Evolutionary conservation across 2,329 filamentous ascomycete species (phyloP).

Genomic region (Cytospora mali): DNA sequence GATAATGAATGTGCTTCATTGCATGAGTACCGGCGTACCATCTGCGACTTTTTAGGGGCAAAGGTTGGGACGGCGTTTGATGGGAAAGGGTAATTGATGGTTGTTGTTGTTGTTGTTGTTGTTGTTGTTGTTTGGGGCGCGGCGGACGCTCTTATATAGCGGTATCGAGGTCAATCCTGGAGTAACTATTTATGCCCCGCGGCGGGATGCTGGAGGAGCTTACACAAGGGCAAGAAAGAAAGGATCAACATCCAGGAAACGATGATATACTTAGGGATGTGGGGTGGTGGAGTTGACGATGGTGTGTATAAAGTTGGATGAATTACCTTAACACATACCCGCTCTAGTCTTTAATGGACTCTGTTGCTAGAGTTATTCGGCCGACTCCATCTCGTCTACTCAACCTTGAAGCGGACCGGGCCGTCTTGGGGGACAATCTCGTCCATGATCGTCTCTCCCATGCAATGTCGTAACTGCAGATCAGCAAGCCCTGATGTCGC

Average conservation of each 20-base stretch:
- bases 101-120: no score
- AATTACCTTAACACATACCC: constrained; percentile 23
- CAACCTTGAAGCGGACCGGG: no score
- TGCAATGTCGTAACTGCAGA: no score
- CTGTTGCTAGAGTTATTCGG: no score
- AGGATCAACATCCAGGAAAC: background rate
- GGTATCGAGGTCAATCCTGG: background rate
- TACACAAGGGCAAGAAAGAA: background rate
- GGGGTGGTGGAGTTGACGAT: background rate
- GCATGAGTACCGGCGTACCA: constrained; percentile 26
- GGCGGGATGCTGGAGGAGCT: background rate
- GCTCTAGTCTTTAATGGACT: constrained; percentile 21
- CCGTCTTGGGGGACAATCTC: no score
- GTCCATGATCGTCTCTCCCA: background rate
- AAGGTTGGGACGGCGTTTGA: constrained; percentile 14
- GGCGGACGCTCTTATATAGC: background rate
- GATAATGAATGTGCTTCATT: constrained; percentile 12
- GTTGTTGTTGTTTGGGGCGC: no score
- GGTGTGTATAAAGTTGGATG: constrained; percentile 24
- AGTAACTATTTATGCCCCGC: background rate
- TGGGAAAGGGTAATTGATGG: background rate
- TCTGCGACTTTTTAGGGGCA: constrained; percentile 5
- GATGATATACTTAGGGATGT: constrained; percentile 6
- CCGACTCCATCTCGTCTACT: no score
- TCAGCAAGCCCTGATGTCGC: no score